phyloP scores from a whole-genome alignment of 805 yeast species.

The Lachancea thermotolerans region DNA sequence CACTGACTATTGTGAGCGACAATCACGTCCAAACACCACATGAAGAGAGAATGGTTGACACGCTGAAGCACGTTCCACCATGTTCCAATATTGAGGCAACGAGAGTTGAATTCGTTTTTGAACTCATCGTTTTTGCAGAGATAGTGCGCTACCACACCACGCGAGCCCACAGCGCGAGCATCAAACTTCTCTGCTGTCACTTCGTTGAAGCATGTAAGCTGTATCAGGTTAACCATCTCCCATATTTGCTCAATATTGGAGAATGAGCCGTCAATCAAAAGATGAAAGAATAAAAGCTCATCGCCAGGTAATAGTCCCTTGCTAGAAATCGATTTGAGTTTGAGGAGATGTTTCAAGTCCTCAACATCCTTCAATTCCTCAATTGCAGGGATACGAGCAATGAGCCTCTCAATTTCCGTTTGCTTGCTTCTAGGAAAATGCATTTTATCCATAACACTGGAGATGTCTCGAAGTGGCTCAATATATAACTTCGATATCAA shows the following conservation, averaged over 20 bases:
- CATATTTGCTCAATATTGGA: slow-evolving; percentile 22
- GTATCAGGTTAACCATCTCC: slow-evolving; percentile 29
- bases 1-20: slow-evolving; percentile 31
- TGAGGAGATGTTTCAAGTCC: slow-evolving; percentile 26
- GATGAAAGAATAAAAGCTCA: slow-evolving; percentile 30
- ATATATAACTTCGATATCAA: slow-evolving; percentile 24
- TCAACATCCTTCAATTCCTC: slow-evolving; percentile 15
- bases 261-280: slow-evolving; percentile 20
- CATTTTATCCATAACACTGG: slow-evolving; percentile 26
- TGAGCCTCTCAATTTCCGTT: slow-evolving; percentile 23
- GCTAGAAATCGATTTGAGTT: slow-evolving; percentile 33
- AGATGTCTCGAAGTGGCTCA: slow-evolving; percentile 36
- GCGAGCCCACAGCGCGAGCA: slow-evolving; percentile 25
- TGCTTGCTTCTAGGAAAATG: slow-evolving; percentile 29
- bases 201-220: slow-evolving; percentile 29
- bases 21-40: slow-evolving; percentile 32
- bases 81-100: slow-evolving; percentile 27
- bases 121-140: slow-evolving; percentile 28
- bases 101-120: slow-evolving; percentile 27
- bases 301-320: slow-evolving; percentile 34
- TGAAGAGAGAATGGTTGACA: slow-evolving; percentile 27
- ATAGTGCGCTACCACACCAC: slow-evolving; percentile 30
- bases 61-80: slow-evolving; percentile 30
- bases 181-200: slow-evolving; percentile 26
- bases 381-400: slow-evolving; percentile 15